Evolutionary conservation across 108 stramenopile genomes (phyloP).

Genomic region (Asterionellopsis glacialis): DNA sequence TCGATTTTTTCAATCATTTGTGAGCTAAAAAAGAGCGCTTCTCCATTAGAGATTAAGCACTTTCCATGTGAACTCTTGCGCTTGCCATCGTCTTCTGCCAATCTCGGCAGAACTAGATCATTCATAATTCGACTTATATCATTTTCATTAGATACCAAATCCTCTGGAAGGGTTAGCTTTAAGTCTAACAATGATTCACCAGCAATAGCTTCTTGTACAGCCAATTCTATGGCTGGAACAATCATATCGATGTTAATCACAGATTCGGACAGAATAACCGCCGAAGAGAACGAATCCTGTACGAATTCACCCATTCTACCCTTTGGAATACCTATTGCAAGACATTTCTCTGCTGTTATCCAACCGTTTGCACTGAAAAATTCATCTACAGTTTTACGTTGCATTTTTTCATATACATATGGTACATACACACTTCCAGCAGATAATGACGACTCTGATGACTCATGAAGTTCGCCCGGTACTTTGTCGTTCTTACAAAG

Average conservation of each 20-base stretch:
- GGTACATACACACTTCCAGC: slow-evolving; percentile 19
- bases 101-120: background rate
- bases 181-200: slow-evolving; percentile 12
- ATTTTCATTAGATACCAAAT: slow-evolving; percentile 7
- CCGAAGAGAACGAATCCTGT: background rate
- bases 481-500: background rate
- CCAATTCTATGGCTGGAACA: background rate
- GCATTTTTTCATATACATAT: slow-evolving; percentile 5
- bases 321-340: background rate
- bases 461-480: slow-evolving; percentile 19
- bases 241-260: background rate
- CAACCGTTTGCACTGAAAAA: slow-evolving; percentile 24
- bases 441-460: background rate
- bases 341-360: slow-evolving; percentile 8
- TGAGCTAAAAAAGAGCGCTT: slow-evolving; percentile 12
- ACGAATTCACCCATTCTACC: slow-evolving; percentile 1
- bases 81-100: background rate
- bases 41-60: slow-evolving; percentile 1
- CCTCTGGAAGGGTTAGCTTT: slow-evolving; percentile 11
- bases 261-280: background rate
- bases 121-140: slow-evolving; percentile 1
- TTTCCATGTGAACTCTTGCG: background rate
- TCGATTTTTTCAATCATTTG: slow-evolving; percentile 2
- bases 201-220: slow-evolving; percentile 10
- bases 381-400: slow-evolving; percentile 13